phyloP scores from a whole-genome alignment of 805 yeast genomes.

The Nakazawaea molendinolei region DNA sequence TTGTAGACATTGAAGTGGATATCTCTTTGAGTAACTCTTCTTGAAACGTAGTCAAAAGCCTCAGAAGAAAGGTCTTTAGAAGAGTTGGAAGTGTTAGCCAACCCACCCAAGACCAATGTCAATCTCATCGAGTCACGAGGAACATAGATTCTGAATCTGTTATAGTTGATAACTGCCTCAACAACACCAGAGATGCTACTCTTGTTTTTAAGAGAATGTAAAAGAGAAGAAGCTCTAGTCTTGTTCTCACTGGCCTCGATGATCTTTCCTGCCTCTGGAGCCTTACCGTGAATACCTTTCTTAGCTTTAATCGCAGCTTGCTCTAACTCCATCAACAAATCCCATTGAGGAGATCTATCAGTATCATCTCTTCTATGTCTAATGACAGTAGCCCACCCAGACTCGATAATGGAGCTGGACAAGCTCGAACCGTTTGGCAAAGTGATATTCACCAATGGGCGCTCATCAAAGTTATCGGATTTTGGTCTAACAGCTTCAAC shows the following conservation, averaged over 20 bases:
- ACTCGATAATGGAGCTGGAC: constrained; percentile 50
- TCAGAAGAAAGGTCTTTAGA: constrained; percentile 34
- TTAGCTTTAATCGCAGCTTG: constrained; percentile 46
- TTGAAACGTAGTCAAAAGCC: constrained; percentile 48
- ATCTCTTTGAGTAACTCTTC: constrained; percentile 61
- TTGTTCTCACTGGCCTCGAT: constrained; percentile 77
- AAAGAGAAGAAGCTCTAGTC: constrained; percentile 66
- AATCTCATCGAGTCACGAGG: constrained; percentile 69
- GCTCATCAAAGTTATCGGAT: constrained; percentile 54
- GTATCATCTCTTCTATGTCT: constrained; percentile 69
- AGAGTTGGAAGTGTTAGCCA: constrained; percentile 32
- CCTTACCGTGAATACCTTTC: constrained; percentile 57
- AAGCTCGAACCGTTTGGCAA: constrained; percentile 50
- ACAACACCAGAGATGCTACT: constrained; percentile 61
- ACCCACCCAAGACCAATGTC: constrained; percentile 71
- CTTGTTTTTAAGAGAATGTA: constrained; percentile 63
- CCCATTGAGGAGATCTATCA: constrained; percentile 74
- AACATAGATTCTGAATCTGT: constrained; percentile 55
- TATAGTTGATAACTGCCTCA: constrained; percentile 64
- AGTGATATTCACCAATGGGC: constrained; percentile 57
- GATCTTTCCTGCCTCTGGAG: constrained; percentile 50
- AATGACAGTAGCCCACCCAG: constrained; percentile 73
- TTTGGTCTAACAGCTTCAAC: constrained; percentile 62
- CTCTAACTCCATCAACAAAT: constrained; percentile 65
- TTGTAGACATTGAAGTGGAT: constrained; percentile 63